phyloP scores from a whole-genome alignment of 2,329 filamentous ascomycete species.

The Fusarium sp. region DNA sequence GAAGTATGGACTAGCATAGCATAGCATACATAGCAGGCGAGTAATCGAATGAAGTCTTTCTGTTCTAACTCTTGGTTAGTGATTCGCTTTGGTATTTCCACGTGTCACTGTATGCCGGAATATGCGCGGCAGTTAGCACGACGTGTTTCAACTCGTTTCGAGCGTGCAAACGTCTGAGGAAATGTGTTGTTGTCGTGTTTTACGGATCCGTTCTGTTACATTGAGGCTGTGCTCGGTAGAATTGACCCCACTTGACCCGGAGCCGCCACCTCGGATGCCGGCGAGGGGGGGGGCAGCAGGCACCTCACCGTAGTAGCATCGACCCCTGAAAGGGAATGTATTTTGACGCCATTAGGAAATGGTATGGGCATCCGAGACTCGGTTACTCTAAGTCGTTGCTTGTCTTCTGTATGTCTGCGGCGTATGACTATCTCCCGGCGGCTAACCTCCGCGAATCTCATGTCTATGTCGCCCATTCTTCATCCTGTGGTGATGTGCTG shows the following conservation, averaged over 20 bases:
- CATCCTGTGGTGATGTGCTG: background rate
- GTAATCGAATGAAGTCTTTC: conserved; percentile 18
- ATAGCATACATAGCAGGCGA: conserved; percentile 25
- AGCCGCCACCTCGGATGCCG: conserved; percentile 35
- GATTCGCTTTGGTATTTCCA: conserved; percentile 1
- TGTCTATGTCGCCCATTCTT: background rate
- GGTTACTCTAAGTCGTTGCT: background rate
- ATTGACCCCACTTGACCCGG: conserved; percentile 6
- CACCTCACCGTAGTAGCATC: conserved; percentile 29
- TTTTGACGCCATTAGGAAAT: conserved; percentile 16
- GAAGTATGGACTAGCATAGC: conserved; percentile 7
- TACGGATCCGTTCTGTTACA: background rate
- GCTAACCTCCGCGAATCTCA: conserved; percentile 12
- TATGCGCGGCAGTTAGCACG: background rate
- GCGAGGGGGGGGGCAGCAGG: background rate
- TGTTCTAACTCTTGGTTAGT: background rate
- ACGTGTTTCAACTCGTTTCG: background rate
- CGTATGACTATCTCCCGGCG: conserved; percentile 3
- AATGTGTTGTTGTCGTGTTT: background rate
- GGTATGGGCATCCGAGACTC: background rate
- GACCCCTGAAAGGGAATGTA: conserved; percentile 19
- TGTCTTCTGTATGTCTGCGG: background rate
- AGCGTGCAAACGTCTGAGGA: background rate
- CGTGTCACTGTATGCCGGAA: background rate
- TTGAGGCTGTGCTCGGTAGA: conserved; percentile 24